These are phyloP conservation scores for Rubroboletus pulcherrimus DNA, from an alignment of 768 basidiomycete species.

Conservation along the genomic window DNA sequence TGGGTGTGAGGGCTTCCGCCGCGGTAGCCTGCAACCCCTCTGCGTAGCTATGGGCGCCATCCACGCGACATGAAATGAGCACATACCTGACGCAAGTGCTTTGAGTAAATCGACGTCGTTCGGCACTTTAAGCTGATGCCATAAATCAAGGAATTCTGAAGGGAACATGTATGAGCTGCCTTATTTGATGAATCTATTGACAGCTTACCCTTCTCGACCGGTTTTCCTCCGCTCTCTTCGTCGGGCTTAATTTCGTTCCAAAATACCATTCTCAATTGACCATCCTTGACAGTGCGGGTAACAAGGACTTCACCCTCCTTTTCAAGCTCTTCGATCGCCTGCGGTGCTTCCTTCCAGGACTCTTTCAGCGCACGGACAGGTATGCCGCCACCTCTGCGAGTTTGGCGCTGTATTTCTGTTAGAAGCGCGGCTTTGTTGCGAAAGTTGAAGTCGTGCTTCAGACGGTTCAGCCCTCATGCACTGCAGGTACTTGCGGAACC, in stretches of 20 bases:
- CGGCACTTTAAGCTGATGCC: slow-evolving; percentile 82
- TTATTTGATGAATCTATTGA: not conserved
- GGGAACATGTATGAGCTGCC: slow-evolving; percentile 4
- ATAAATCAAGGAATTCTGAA: slow-evolving; percentile 81
- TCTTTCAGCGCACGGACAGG: slow-evolving; percentile 83
- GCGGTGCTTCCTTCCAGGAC: slow-evolving; percentile 84
- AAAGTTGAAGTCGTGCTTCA: slow-evolving; percentile 82
- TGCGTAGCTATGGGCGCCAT: slow-evolving; percentile 22
- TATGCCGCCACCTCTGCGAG: slow-evolving; percentile 80
- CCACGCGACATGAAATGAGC: not conserved
- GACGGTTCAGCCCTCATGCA: slow-evolving; percentile 4
- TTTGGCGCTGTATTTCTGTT: slow-evolving; percentile 82
- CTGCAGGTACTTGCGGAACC: slow-evolving; percentile 13
- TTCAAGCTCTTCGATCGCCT: slow-evolving; percentile 85
- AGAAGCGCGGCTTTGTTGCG: slow-evolving; percentile 80
- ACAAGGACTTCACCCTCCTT: slow-evolving; percentile 84
- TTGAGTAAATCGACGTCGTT: slow-evolving; percentile 80
- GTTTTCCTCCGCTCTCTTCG: slow-evolving; percentile 64
- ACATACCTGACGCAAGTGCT: slow-evolving; percentile 68
- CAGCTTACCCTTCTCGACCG: slow-evolving; percentile 74
- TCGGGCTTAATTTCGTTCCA: slow-evolving; percentile 86
- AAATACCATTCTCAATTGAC: slow-evolving; percentile 79
- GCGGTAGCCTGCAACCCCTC: slow-evolving; percentile 82
- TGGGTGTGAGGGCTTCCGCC: slow-evolving; percentile 53
- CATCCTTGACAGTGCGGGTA: slow-evolving; percentile 82